Evolutionary conservation across 2,329 filamentous ascomycete genomes (phyloP).

Genomic region (Venturia aucupariae): DNA sequence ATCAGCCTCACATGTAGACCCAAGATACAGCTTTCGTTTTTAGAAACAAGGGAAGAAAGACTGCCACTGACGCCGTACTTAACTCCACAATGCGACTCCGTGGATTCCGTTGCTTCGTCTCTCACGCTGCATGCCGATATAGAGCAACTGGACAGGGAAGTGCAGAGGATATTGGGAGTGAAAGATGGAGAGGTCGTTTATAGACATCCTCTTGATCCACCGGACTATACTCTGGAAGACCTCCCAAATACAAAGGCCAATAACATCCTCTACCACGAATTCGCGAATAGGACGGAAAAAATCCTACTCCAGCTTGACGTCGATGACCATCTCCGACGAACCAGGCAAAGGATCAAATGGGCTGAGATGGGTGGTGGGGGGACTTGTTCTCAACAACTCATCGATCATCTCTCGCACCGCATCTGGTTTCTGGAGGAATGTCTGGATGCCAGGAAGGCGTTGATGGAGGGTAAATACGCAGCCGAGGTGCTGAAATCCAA

Average conservation of each 20-base stretch:
- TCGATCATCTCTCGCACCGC: neutral
- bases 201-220: neutral
- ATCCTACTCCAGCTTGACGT: neutral
- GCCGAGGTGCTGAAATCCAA: neutral
- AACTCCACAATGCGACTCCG: neutral
- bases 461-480: neutral
- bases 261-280: neutral
- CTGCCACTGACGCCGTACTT: neutral
- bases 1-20: neutral
- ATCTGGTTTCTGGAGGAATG: neutral
- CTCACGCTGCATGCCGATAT: neutral
- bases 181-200: neutral
- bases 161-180: neutral
- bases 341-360: neutral
- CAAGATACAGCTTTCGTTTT: neutral
- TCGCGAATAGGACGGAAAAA: neutral
- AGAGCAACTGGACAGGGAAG: neutral
- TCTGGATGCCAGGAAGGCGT: neutral
- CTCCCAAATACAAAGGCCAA: neutral
- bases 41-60: neutral
- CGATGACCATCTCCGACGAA: neutral
- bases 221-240: neutral
- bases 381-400: neutral
- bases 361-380: neutral
- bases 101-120: neutral